These are phyloP conservation scores for Globisporangium polare DNA, from an alignment of 352 stramenopile genomes.

Conservation along the genomic window DNA sequence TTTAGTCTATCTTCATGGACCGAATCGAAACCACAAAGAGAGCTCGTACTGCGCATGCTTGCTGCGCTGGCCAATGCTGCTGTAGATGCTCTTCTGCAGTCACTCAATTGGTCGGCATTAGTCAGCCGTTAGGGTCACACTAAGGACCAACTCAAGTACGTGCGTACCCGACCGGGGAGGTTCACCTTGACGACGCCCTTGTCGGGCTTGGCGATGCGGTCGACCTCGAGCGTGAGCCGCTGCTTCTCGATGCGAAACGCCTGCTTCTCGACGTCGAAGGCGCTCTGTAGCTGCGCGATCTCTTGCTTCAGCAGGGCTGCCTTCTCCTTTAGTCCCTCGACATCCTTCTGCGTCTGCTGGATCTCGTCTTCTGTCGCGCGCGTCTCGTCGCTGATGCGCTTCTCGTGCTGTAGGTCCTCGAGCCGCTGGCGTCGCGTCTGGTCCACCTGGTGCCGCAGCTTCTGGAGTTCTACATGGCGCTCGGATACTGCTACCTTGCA, in stretches of 20 bases:
- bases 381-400: conserved; percentile 39
- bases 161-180: conserved; percentile 21
- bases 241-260: conserved; percentile 47
- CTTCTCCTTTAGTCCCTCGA: conserved; percentile 37
- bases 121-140: neutral
- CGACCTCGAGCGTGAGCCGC: conserved; percentile 38
- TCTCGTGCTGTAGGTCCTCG: conserved; percentile 37
- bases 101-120: neutral
- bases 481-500: conserved; percentile 40
- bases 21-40: neutral
- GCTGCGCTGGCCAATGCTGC: conserved; percentile 34
- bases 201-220: conserved; percentile 40
- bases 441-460: conserved; percentile 41
- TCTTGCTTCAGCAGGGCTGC: conserved; percentile 29
- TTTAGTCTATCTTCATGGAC: neutral
- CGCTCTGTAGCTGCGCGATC: conserved; percentile 33
- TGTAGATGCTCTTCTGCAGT: conserved; percentile 29
- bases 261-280: conserved; percentile 45
- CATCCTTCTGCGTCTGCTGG: conserved; percentile 30
- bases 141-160: neutral
- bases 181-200: conserved; percentile 31
- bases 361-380: conserved; percentile 29
- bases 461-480: conserved; percentile 52
- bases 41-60: conserved; percentile 28
- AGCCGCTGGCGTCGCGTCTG: conserved; percentile 35